Percentiles rank a stretch among this genome's conserved stretches.
Evolutionary conservation across 2,329 filamentous ascomycete species (phyloP).

Genomic region (Curvularia lunata): DNA sequence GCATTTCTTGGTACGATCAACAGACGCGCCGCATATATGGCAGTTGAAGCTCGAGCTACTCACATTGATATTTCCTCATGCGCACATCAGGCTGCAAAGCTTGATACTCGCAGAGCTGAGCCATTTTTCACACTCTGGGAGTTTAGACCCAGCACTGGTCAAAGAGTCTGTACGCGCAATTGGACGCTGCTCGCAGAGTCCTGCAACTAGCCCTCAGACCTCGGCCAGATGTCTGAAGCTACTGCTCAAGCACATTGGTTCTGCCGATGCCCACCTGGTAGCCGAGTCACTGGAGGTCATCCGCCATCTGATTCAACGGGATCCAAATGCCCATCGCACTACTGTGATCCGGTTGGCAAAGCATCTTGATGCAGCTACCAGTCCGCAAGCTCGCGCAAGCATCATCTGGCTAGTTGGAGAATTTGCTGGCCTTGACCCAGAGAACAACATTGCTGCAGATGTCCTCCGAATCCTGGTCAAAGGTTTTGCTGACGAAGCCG

Average conservation of each 20-base stretch:
- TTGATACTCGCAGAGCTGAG: constrained; percentile 91
- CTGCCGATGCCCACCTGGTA: constrained; percentile 83
- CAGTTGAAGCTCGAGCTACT: constrained; percentile 89
- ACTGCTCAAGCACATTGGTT: constrained; percentile 85
- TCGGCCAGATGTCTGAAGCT: constrained; percentile 81
- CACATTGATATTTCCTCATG: constrained; percentile 87
- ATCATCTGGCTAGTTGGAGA: constrained; percentile 98
- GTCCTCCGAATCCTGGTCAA: constrained; percentile 87
- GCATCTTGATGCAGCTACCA: constrained; percentile 86
- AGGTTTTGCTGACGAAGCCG: constrained; percentile 81
- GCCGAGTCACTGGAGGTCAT: constrained; percentile 95
- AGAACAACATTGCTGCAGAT: constrained; percentile 91
- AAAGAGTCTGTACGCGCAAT: constrained; percentile 91
- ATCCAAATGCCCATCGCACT: constrained; percentile 77
- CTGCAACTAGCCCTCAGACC: constrained; percentile 44
- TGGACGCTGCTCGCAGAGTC: constrained; percentile 83
- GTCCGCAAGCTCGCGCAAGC: constrained; percentile 86
- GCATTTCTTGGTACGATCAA: constrained; percentile 85
- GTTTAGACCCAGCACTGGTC: constrained; percentile 75
- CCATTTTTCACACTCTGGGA: constrained; percentile 92
- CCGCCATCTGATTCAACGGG: constrained; percentile 91
- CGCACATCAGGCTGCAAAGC: constrained; percentile 75
- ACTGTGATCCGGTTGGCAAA: constrained; percentile 90
- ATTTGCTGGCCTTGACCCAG: constrained; percentile 78
- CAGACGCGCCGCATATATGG: constrained; percentile 83